phyloP scores from a whole-genome alignment of 768 basidiomycete species.

The Xerocomus potaroensis region DNA sequence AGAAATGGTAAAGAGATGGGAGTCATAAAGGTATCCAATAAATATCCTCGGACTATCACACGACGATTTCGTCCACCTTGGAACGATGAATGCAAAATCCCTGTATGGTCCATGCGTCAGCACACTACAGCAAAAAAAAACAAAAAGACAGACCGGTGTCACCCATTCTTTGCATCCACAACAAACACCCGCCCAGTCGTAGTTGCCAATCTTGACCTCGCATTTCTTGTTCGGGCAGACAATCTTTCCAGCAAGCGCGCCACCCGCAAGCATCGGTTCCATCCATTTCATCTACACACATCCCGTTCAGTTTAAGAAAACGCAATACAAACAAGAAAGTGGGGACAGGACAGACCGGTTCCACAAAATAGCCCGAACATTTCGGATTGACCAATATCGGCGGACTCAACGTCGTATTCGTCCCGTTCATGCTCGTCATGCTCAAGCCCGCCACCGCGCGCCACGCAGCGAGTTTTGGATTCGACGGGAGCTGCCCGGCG shows the following conservation, averaged over 20 bases:
- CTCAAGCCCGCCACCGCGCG: slow-evolving; percentile 27
- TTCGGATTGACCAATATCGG: slow-evolving; percentile 74
- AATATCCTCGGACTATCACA: slow-evolving; percentile 8
- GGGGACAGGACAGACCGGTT: slow-evolving; percentile 57
- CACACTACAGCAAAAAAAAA: slow-evolving; percentile 21
- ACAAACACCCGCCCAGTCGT: slow-evolving; percentile 92
- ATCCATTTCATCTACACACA: slow-evolving; percentile 86
- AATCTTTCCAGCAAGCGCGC: slow-evolving; percentile 83
- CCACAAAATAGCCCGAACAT: slow-evolving; percentile 96
- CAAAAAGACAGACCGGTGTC: slow-evolving; percentile 55
- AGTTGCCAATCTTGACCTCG: slow-evolving; percentile 87
- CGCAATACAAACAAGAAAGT: neutral
- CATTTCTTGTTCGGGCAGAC: slow-evolving; percentile 91
- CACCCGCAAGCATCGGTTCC: slow-evolving; percentile 74
- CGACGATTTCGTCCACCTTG: slow-evolving; percentile 60
- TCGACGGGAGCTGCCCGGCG: slow-evolving; percentile 41
- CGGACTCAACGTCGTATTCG: slow-evolving; percentile 36
- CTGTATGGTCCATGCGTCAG: slow-evolving; percentile 24
- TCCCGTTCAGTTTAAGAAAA: neutral
- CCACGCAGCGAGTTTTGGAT: slow-evolving; percentile 48
- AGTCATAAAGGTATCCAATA: neutral
- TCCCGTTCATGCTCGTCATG: slow-evolving; percentile 27
- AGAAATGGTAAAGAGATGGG: too few relatives aligned
- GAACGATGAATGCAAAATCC: slow-evolving; percentile 67
- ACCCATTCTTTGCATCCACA: slow-evolving; percentile 94